Evolutionary conservation across 1,284 basidiomycete species (phyloP), one percentile per base, ranked within the genome.

Genomic region (Apiotrichum mycotoxinovorans): DNA sequence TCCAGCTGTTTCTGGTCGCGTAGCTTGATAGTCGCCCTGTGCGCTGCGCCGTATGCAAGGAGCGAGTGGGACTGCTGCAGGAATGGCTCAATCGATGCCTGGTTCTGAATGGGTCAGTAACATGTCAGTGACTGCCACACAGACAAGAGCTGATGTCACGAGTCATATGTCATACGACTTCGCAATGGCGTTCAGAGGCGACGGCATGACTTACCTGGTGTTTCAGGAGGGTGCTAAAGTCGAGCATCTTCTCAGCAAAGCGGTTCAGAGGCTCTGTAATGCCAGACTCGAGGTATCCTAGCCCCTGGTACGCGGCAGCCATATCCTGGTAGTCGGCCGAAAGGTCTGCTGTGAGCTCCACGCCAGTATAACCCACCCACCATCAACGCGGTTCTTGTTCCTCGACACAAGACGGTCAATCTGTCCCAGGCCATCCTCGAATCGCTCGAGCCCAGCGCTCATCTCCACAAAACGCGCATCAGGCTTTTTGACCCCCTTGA

Each of bases 1-100:
- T 99, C 95, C 53, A 98, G 85, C 75, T 99, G 96, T 76, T 98
- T 98, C 78, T 98, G 92, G 75, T 98, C 96, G 46, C 96, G 86
- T 35, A 97, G 82, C 75, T 91, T 95, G 60, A 99, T 83, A 7
- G 97, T 91, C 10, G 87, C 85, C 51, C 90, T 86, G 68, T 98
- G 95, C 26, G 91, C 86, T 65, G 89, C 84, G 0, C 92, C 88
- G 73, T 97, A 98, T 10, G 86, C 84, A 9, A 94, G 81, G 7
- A 98, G 81, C 1, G 93, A 92, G 67, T 96, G 91, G 8, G 95
- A 81, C 68, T 95, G 91, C 17, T 85, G 79, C 27, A 98, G 83
- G 78, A 97, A 88, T 1, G 91, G 90, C 67, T 94, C 91, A 3
- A 87, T 87, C 0, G 88, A 87, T 4, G 84, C 86, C 72, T 88